Conservation (phyloP, 371 early-diverging fungal species). For the Smittium mucronatum region DNA sequence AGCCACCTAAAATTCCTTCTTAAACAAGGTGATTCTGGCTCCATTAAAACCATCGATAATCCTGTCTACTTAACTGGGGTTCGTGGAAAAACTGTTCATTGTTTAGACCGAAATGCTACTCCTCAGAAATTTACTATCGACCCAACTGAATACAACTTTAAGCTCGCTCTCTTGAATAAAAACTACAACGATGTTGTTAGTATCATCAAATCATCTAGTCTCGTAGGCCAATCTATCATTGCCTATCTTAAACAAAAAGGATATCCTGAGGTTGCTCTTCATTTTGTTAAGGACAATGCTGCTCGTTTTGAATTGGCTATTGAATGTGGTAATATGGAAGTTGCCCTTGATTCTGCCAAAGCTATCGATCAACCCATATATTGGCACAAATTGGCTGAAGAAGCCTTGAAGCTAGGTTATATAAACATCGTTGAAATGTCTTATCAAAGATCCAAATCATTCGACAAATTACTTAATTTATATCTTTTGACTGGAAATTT, state of each 20-base stretch:
- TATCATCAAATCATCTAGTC: constrained; percentile 85
- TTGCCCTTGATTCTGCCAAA: constrained; percentile 84
- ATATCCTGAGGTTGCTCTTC: constrained; percentile 94
- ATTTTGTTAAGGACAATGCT: constrained; percentile 91
- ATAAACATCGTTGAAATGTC: constrained; percentile 65
- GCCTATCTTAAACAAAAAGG: constrained; percentile 97
- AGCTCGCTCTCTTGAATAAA: constrained; percentile 75
- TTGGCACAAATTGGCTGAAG: constrained; percentile 74
- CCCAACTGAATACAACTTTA: constrained; percentile 96
- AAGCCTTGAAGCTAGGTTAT: constrained; percentile 82
- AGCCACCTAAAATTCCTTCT: constrained; percentile 98
- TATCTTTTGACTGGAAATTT: constrained; percentile 80
- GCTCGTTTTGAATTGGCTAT: constrained; percentile 93
- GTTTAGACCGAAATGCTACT: constrained; percentile 77
- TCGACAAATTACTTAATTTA: constrained; percentile 82
- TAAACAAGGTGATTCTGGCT: constrained; percentile 87
- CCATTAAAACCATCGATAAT: constrained; percentile 89
- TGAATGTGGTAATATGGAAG: constrained; percentile 88
- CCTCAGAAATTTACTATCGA: constrained; percentile 77
- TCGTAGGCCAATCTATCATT: constrained; percentile 97
- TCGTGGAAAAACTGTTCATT: constrained; percentile 68
- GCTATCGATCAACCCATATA: constrained; percentile 68
- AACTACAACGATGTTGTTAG: constrained; percentile 86
- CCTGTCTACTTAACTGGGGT: constrained; percentile 80
- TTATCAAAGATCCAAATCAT: constrained; percentile 79